Percentiles rank a stretch among this genome's conserved stretches.
Evolutionary conservation across 139 green algal species (phyloP).

Genomic region (Coccomyxa sp.): DNA sequence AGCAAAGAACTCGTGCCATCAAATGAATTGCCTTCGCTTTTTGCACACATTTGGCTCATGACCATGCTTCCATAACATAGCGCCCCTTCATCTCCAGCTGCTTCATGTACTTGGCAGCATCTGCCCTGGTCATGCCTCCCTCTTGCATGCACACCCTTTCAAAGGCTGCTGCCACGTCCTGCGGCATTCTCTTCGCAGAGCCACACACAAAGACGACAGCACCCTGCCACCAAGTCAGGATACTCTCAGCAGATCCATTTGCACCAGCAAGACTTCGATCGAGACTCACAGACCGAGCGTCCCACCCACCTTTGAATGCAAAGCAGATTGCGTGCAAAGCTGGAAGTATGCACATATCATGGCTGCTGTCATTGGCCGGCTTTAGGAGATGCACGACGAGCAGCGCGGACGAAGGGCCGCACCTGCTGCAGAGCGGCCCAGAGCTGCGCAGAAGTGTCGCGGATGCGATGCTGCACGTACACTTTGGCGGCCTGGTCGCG

Average conservation of each 20-base stretch:
- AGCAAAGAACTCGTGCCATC: too few relatives aligned
- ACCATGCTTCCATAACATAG: conserved; percentile 90
- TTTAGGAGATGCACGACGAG: background rate
- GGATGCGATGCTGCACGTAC: conserved; percentile 81
- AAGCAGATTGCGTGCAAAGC: background rate
- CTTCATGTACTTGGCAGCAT: conserved; percentile 50
- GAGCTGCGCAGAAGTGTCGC: conserved; percentile 45
- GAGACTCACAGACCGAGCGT: too few relatives aligned
- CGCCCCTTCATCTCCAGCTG: conserved; percentile 57
- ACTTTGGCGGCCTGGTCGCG: conserved; percentile 54
- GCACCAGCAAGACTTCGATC: too few relatives aligned
- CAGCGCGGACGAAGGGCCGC: background rate
- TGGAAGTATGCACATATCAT: background rate
- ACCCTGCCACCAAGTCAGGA: conserved; percentile 16
- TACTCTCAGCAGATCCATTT: too few relatives aligned
- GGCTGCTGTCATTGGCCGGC: background rate
- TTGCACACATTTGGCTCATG: conserved; percentile 42
- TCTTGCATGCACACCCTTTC: conserved; percentile 48
- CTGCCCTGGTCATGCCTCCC: conserved; percentile 42
- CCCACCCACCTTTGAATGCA: background rate
- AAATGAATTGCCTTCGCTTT: too few relatives aligned
- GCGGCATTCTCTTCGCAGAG: conserved; percentile 74
- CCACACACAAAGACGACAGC: conserved; percentile 71
- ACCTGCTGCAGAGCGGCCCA: conserved; percentile 54
- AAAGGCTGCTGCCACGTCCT: conserved; percentile 60